Conservation (phyloP, 306 rosid genomes). For the Vigna reflexopilosa region DNA sequence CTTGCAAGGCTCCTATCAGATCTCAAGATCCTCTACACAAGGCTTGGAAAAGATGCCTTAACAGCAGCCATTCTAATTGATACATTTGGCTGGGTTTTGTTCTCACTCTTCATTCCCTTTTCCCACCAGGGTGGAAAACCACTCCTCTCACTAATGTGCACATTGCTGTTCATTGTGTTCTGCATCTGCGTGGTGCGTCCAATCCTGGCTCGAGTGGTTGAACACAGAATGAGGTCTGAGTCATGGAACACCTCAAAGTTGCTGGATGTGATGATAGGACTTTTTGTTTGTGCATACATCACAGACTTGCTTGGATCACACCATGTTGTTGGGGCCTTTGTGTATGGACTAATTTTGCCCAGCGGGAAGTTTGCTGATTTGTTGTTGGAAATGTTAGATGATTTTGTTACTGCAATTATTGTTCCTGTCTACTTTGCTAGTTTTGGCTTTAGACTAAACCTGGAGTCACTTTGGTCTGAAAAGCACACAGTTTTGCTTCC, state of each 20-base stretch:
- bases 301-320: constrained; percentile 47
- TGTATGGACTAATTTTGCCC: constrained; percentile 48
- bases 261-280: constrained; percentile 31
- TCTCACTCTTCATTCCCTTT: constrained; percentile 28
- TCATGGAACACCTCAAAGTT: constrained; percentile 5
- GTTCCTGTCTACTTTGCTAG: constrained; percentile 42
- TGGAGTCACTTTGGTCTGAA: background rate
- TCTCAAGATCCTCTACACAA: constrained; percentile 50
- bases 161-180: constrained; percentile 6
- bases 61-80: constrained; percentile 47
- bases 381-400: constrained; percentile 26
- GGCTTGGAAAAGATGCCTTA: constrained; percentile 46
- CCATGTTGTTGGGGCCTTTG: constrained; percentile 47
- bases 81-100: constrained; percentile 48
- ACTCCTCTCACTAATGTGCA: background rate
- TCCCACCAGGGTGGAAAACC: background rate
- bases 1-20: constrained; percentile 48
- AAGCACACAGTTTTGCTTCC: background rate
- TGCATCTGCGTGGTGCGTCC: constrained; percentile 45
- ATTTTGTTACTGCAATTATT: constrained; percentile 33
- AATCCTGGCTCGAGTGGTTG: constrained; percentile 1
- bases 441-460: constrained; percentile 23
- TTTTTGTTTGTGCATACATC: constrained; percentile 25
- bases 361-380: constrained; percentile 39
- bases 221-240: background rate